These are phyloP conservation scores for Melocanna baccifera DNA, from an alignment of 176 grass and related monocot species.

Conservation along the genomic window DNA sequence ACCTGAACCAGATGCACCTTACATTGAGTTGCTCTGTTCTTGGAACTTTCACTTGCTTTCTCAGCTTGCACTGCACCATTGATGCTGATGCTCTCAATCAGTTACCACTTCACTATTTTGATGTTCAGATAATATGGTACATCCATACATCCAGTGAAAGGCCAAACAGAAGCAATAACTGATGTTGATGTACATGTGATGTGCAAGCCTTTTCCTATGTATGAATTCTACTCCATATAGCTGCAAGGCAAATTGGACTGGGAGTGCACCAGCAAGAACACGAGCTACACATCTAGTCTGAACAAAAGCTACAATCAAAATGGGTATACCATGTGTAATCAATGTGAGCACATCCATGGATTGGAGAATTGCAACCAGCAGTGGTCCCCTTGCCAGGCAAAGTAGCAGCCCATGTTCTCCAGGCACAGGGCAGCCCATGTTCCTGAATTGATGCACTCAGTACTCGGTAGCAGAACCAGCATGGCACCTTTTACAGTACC, in stretches of 20 bases:
- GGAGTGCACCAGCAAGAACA: background rate
- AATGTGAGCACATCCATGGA: conserved; percentile 15
- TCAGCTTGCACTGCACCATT: background rate
- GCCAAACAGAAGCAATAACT: background rate
- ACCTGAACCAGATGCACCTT: too few relatives aligned
- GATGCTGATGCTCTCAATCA: background rate
- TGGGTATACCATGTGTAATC: conserved; percentile 3
- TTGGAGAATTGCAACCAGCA: conserved; percentile 16
- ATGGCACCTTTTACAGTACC: conserved; percentile 10
- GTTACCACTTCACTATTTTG: background rate
- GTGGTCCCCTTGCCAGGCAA: background rate
- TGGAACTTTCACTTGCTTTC: background rate
- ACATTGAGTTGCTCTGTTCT: too few relatives aligned
- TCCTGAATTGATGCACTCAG: conserved; percentile 27
- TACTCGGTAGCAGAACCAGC: background rate
- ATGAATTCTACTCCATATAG: too few relatives aligned
- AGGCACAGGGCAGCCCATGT: conserved; percentile 15
- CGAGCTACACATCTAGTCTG: background rate
- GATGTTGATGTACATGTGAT: background rate
- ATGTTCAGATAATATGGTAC: background rate
- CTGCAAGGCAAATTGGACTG: background rate
- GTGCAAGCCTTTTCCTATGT: background rate
- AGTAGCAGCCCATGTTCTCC: conserved; percentile 38
- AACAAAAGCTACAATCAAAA: conserved; percentile 7
- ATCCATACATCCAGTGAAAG: background rate